phyloP scores from a whole-genome alignment of 2,329 filamentous ascomycete genomes.

The Aphanoascus verrucosus region DNA sequence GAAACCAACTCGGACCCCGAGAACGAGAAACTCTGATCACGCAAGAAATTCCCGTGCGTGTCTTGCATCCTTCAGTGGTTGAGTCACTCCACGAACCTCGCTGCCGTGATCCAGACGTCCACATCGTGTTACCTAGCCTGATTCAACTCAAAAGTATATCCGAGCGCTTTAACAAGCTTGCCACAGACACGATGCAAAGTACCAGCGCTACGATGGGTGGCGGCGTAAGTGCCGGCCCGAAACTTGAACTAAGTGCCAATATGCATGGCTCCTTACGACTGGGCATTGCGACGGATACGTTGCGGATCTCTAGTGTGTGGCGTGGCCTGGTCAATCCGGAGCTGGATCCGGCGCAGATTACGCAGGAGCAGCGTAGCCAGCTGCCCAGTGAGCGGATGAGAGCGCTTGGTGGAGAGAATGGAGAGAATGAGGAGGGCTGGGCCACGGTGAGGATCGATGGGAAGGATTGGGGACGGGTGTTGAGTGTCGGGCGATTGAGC shows the following conservation, averaged over 20 bases:
- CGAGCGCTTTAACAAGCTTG: constrained; percentile 86
- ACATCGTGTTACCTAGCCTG: constrained; percentile 80
- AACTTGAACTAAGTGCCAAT: constrained; percentile 80
- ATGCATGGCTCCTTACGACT: constrained; percentile 83
- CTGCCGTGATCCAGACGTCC: constrained; percentile 82
- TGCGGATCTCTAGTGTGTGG: constrained; percentile 81
- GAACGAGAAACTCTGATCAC: constrained; percentile 87
- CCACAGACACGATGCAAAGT: constrained; percentile 33
- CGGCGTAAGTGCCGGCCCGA: constrained; percentile 38
- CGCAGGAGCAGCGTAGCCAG: constrained; percentile 53
- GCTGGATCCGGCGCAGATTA: constrained; percentile 66
- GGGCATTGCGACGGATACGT: constrained; percentile 68
- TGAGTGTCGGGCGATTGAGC: constrained; percentile 81
- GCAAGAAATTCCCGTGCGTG: constrained; percentile 89
- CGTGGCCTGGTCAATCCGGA: constrained; percentile 75
- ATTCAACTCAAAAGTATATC: constrained; percentile 87
- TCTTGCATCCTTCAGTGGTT: constrained; percentile 72
- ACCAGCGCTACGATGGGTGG: constrained; percentile 25
- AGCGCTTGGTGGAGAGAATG: constrained; percentile 43
- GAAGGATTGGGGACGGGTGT: constrained; percentile 85
- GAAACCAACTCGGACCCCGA: constrained; percentile 38
- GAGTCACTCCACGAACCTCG: constrained; percentile 87
- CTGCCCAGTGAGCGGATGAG: constrained; percentile 75
- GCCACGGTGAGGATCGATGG: constrained; percentile 85
- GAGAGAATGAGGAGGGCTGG: constrained; percentile 71